Percentiles rank a stretch among this genome's conserved stretches.
Conservation (phyloP, 2,329 filamentous ascomycete genomes). For the Fusarium tanahbumbuense region DNA sequence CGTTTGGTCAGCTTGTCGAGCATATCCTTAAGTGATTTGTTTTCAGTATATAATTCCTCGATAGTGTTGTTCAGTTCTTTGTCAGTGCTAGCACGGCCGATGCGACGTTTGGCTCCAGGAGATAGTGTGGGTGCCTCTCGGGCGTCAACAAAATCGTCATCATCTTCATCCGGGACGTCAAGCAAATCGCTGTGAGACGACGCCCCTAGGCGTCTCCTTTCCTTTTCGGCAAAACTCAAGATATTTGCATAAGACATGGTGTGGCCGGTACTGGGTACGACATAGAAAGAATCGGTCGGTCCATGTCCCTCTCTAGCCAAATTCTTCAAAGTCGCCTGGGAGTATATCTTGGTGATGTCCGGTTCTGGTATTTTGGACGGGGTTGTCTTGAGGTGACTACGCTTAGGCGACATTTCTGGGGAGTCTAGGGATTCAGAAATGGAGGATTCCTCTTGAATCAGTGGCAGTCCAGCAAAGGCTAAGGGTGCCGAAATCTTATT, state of each 20-base stretch:
- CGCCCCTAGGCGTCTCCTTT: slow-evolving; percentile 69
- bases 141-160: slow-evolving; percentile 92
- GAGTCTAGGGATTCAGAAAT: slow-evolving; percentile 49
- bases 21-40: slow-evolving; percentile 84
- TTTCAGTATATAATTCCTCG: slow-evolving; percentile 91
- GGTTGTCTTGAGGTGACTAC: slow-evolving; percentile 52
- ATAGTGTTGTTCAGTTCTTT: slow-evolving; percentile 72
- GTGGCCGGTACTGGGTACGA: slow-evolving; percentile 90
- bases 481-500: slow-evolving; percentile 89
- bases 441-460: slow-evolving; percentile 66
- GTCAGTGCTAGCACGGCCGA: slow-evolving; percentile 56
- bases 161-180: slow-evolving; percentile 68
- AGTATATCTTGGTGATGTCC: slow-evolving; percentile 86
- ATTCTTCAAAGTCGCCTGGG: slow-evolving; percentile 83
- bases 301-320: slow-evolving; percentile 76
- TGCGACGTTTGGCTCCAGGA: slow-evolving; percentile 55
- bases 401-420: slow-evolving; percentile 55
- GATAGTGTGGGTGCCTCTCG: slow-evolving; percentile 70
- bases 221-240: slow-evolving; percentile 75
- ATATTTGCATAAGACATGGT: slow-evolving; percentile 95
- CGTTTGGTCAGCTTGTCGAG: slow-evolving; percentile 88
- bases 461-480: slow-evolving; percentile 90
- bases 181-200: slow-evolving; percentile 63
- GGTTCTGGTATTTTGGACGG: slow-evolving; percentile 57
- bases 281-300: slow-evolving; percentile 85